Conservation (phyloP, 345 rosid species). For the Ceriops decandra region DNA sequence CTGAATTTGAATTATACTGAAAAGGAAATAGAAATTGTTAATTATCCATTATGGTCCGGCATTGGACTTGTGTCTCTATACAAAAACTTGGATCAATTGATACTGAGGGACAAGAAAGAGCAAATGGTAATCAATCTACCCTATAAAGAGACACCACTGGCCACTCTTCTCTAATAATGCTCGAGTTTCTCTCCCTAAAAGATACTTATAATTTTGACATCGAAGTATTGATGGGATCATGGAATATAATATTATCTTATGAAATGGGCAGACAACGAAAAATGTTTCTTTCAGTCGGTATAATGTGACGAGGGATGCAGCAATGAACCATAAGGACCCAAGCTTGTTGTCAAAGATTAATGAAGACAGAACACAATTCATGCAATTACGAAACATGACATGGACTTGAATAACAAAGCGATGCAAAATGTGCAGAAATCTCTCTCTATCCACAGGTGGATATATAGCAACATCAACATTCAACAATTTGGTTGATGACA, state of each 20-base stretch:
- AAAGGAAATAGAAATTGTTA: too few species aligned
- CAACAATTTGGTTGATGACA: not conserved
- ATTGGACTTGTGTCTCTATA: too few species aligned
- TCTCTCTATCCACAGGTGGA: not conserved
- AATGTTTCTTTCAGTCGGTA: not conserved
- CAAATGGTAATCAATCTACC: not conserved
- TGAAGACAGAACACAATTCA: not conserved
- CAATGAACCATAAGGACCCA: too few species aligned
- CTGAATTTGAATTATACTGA: too few species aligned
- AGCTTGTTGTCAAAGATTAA: too few species aligned
- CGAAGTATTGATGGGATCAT: too few species aligned
- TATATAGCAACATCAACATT: not conserved
- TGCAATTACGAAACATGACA: slow-evolving; percentile 8
- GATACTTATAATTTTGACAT: too few species aligned
- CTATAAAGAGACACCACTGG: not conserved
- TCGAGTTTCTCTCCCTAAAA: too few species aligned
- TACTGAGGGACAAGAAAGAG: not conserved
- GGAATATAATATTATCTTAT: not conserved
- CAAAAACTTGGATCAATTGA: not conserved
- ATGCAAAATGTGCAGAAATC: not conserved
- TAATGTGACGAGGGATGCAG: too few species aligned
- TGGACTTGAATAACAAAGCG: not conserved
- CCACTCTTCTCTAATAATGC: not conserved
- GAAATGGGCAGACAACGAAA: too few species aligned
- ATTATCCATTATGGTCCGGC: too few species aligned